Conservation (phyloP, 73 alveolate genomes). For the Durusdinium trenchii region DNA sequence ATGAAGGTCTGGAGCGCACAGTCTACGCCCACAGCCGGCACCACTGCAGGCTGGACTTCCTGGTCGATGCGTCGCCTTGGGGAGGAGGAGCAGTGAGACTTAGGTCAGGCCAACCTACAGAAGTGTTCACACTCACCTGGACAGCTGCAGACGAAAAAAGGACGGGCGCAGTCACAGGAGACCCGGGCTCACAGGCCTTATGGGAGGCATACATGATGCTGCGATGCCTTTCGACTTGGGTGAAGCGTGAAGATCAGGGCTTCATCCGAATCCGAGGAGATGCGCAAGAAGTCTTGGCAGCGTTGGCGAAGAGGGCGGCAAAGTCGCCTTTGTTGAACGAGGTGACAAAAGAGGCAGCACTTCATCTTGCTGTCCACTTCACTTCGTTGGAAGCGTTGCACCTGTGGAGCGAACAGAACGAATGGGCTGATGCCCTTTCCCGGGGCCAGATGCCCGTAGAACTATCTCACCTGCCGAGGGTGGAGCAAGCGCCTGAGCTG, state of each 20-base stretch:
- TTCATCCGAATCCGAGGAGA: neutral
- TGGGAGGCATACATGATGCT: constrained; percentile 42
- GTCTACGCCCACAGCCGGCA: neutral
- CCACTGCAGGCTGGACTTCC: neutral
- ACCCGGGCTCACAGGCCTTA: constrained; percentile 19
- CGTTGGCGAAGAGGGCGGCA: neutral
- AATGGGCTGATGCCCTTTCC: constrained; percentile 24
- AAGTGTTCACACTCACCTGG: neutral
- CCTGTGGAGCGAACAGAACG: neutral
- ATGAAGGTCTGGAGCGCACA: neutral
- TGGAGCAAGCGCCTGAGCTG: too few relatives aligned
- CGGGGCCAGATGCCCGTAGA: too few relatives aligned
- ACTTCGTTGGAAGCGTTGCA: neutral
- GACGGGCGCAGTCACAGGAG: neutral
- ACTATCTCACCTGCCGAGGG: too few relatives aligned
- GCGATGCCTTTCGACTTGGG: neutral
- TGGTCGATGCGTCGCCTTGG: constrained; percentile 19
- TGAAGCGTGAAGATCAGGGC: neutral
- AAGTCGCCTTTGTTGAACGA: neutral
- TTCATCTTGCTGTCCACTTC: neutral
- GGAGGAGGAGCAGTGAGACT: neutral
- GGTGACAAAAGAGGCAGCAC: neutral
- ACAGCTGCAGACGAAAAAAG: neutral
- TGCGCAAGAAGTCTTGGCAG: constrained; percentile 6
- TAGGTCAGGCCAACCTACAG: neutral